These are phyloP conservation scores for Hortiboletus campestris DNA, from an alignment of 768 basidiomycete species.

Conservation along the genomic window DNA sequence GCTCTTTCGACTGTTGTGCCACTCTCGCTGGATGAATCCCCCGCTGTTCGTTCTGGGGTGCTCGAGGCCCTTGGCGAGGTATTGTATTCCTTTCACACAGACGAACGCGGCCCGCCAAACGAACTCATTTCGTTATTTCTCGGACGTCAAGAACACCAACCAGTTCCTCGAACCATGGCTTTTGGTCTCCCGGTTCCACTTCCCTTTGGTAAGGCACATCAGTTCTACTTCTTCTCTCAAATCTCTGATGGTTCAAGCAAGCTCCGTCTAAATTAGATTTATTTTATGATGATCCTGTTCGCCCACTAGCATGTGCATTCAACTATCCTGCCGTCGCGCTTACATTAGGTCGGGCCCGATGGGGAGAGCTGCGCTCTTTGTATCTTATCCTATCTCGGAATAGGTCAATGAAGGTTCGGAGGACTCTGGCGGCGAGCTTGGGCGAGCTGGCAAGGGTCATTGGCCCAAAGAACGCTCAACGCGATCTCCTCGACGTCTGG, in stretches of 20 bases:
- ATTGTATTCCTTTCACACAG: slow-evolving; percentile 74
- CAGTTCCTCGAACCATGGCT: slow-evolving; percentile 30
- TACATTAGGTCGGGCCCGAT: slow-evolving; percentile 72
- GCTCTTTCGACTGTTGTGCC: slow-evolving; percentile 64
- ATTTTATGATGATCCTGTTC: slow-evolving; percentile 63
- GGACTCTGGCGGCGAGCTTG: slow-evolving; percentile 81
- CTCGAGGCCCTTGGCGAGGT: slow-evolving; percentile 90
- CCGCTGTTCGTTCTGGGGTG: slow-evolving; percentile 72
- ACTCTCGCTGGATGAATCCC: slow-evolving; percentile 61
- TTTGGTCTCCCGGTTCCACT: slow-evolving; percentile 5
- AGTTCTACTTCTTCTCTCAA: background rate
- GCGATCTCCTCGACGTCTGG: slow-evolving; percentile 75
- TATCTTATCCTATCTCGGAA: slow-evolving; percentile 68
- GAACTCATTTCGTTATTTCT: slow-evolving; percentile 78
- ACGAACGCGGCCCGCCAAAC: slow-evolving; percentile 61
- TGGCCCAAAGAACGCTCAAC: slow-evolving; percentile 61
- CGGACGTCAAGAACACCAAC: slow-evolving; percentile 48
- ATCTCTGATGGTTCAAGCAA: slow-evolving; percentile 13
- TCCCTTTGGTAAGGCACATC: slow-evolving; percentile 19
- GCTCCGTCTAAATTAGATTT: slow-evolving; percentile 36
- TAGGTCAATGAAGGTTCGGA: slow-evolving; percentile 60
- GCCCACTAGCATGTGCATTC: slow-evolving; percentile 79
- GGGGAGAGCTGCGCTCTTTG: slow-evolving; percentile 66
- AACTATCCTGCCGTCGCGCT: slow-evolving; percentile 90
- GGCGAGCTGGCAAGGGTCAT: slow-evolving; percentile 89